phyloP scores from a whole-genome alignment of 139 green algal genomes.

The Micromonas commoda region DNA sequence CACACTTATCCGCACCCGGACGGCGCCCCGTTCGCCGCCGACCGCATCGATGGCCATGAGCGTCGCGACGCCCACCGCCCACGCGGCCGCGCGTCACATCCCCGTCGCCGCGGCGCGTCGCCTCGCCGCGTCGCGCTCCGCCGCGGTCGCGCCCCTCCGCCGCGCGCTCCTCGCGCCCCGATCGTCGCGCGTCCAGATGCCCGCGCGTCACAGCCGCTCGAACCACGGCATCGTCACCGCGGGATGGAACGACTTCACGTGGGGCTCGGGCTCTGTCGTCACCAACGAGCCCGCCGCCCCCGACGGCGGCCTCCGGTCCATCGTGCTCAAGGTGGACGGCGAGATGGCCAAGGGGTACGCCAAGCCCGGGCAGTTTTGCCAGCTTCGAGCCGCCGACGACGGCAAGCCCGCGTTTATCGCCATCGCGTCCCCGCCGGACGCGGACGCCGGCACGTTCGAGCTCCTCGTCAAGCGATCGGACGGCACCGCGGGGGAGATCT shows the following conservation, averaged over 20 bases:
- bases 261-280: not conserved
- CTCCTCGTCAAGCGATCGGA: slow-evolving; percentile 12
- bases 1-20: too few species aligned
- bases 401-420: slow-evolving; percentile 16
- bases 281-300: not conserved
- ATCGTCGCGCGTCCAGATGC: not conserved
- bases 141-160: not conserved
- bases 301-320: slow-evolving; percentile 4
- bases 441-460: not conserved
- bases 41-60: not conserved
- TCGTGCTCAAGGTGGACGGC: not conserved
- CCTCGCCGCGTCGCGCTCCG: not conserved
- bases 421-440: slow-evolving; percentile 1
- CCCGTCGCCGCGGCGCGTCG: not conserved
- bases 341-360: not conserved
- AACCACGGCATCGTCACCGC: not conserved
- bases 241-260: slow-evolving; percentile 4
- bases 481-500: slow-evolving; percentile 8
- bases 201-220: too few species aligned
- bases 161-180: not conserved
- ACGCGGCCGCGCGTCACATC: not conserved
- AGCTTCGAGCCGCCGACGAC: not conserved
- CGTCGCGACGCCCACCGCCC: not conserved
- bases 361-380: not conserved
- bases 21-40: too few species aligned